Percentiles rank a stretch among this genome's conserved stretches.
Evolutionary conservation across 768 basidiomycete genomes (phyloP).

Genomic region (Leucosporidium creatinivorum): DNA sequence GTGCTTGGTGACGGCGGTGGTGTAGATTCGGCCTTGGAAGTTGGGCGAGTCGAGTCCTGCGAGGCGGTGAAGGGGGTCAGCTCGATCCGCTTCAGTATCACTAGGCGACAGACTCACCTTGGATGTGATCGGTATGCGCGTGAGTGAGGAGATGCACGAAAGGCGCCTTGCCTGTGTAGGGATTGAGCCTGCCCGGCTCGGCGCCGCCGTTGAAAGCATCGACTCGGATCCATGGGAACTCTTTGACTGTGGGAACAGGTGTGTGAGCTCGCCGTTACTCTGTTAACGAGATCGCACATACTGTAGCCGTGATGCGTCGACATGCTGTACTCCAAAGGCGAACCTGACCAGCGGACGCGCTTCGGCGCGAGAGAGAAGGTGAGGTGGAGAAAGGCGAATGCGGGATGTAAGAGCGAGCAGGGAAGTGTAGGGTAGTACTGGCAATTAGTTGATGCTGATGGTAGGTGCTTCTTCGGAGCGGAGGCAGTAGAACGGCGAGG

Average conservation of each 20-base stretch:
- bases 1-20: slow-evolving; percentile 74
- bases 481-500: too few species aligned
- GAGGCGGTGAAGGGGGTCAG: too few species aligned
- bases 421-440: too few species aligned
- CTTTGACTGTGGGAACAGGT: slow-evolving; percentile 28
- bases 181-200: slow-evolving; percentile 44
- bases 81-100: too few species aligned
- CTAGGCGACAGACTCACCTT: slow-evolving; percentile 15
- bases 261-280: background rate
- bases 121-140: slow-evolving; percentile 81
- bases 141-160: slow-evolving; percentile 73
- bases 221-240: slow-evolving; percentile 67
- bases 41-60: slow-evolving; percentile 64
- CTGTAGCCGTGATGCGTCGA: slow-evolving; percentile 24
- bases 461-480: too few species aligned
- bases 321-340: background rate
- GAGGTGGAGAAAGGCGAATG: too few species aligned
- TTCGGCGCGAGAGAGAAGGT: too few species aligned
- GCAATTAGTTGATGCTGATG: too few species aligned
- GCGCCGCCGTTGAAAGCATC: slow-evolving; percentile 60
- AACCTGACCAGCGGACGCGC: too few species aligned
- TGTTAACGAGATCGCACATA: slow-evolving; percentile 6
- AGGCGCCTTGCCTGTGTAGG: slow-evolving; percentile 34
- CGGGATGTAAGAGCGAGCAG: too few species aligned
- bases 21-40: slow-evolving; percentile 65